Conservation (phyloP, 345 rosid genomes). For the Barbarea vulgaris region DNA sequence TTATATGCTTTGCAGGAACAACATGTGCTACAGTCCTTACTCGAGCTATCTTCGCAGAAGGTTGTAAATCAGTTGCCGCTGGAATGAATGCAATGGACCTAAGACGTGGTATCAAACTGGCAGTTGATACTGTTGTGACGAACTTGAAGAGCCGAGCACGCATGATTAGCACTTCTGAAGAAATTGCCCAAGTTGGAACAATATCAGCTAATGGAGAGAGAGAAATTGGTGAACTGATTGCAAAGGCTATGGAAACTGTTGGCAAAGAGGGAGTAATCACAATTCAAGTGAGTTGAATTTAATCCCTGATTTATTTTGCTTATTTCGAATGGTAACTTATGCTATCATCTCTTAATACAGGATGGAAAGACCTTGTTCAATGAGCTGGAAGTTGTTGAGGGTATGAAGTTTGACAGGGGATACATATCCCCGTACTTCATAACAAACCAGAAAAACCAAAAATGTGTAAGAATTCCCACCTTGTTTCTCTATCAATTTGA, state of each 20-base stretch:
- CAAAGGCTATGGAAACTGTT: conserved; percentile 99
- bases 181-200: conserved; percentile 97
- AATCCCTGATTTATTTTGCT: background rate
- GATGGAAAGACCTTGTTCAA: conserved; percentile 92
- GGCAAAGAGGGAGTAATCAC: conserved; percentile 99
- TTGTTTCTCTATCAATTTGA: conserved; percentile 9
- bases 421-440: conserved; percentile 95
- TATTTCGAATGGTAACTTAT: background rate
- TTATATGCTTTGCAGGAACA: conserved; percentile 60
- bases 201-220: conserved; percentile 98
- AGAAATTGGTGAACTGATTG: conserved; percentile 96
- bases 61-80: conserved; percentile 97
- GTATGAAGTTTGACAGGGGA: conserved; percentile 98
- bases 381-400: conserved; percentile 97
- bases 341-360: conserved; percentile 44
- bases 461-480: conserved; percentile 66
- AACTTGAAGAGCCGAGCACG: conserved; percentile 88
- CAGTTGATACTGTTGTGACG: conserved; percentile 88
- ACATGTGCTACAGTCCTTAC: conserved; percentile 98
- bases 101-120: conserved; percentile 90
- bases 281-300: conserved; percentile 63
- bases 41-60: conserved; percentile 80
- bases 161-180: conserved; percentile 98
- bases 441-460: conserved; percentile 86
- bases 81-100: conserved; percentile 97